Percentiles rank a stretch among this genome's conserved stretches.
These are phyloP conservation scores for Peronospora destructor DNA, from an alignment of 352 stramenopile species.

Conservation along the genomic window DNA sequence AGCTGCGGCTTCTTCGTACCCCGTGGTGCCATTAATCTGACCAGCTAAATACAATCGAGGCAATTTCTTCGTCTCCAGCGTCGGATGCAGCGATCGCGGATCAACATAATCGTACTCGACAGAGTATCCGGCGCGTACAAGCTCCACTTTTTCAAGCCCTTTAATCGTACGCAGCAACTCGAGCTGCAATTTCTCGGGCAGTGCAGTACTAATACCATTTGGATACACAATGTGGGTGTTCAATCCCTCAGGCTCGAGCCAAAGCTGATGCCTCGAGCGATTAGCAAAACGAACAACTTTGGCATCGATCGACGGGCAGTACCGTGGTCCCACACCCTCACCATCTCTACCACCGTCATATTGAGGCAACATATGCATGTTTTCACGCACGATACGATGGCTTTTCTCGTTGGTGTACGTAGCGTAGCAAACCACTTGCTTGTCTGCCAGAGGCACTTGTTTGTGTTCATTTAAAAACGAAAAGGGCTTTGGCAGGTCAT, in stretches of 20 bases:
- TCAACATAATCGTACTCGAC: slow-evolving; percentile 99
- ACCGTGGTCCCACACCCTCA: slow-evolving; percentile 72
- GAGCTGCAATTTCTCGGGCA: slow-evolving; percentile 92
- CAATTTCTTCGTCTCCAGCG: slow-evolving; percentile 93
- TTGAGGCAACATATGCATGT: slow-evolving; percentile 89
- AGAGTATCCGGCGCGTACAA: slow-evolving; percentile 95
- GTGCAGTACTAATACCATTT: slow-evolving; percentile 91
- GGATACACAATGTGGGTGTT: slow-evolving; percentile 96
- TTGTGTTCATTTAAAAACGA: slow-evolving; percentile 88
- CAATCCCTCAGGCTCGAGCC: slow-evolving; percentile 97
- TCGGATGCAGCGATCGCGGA: slow-evolving; percentile 88
- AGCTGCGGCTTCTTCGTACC: slow-evolving; percentile 98
- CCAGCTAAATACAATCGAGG: slow-evolving; percentile 91
- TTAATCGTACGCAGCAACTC: slow-evolving; percentile 92
- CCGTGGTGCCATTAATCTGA: slow-evolving; percentile 98
- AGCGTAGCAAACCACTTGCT: slow-evolving; percentile 90
- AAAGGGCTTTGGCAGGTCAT: slow-evolving; percentile 89
- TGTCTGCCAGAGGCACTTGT: slow-evolving; percentile 51
- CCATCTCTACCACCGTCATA: slow-evolving; percentile 83
- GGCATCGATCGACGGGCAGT: slow-evolving; percentile 97
- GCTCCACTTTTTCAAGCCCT: slow-evolving; percentile 92
- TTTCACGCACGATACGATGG: slow-evolving; percentile 91
- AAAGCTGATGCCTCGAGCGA: slow-evolving; percentile 84
- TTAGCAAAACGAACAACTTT: slow-evolving; percentile 87
- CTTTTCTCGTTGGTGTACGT: slow-evolving; percentile 95